Conservation (phyloP, 164 flowering plant genomes). For the Berberis vulgaris region DNA sequence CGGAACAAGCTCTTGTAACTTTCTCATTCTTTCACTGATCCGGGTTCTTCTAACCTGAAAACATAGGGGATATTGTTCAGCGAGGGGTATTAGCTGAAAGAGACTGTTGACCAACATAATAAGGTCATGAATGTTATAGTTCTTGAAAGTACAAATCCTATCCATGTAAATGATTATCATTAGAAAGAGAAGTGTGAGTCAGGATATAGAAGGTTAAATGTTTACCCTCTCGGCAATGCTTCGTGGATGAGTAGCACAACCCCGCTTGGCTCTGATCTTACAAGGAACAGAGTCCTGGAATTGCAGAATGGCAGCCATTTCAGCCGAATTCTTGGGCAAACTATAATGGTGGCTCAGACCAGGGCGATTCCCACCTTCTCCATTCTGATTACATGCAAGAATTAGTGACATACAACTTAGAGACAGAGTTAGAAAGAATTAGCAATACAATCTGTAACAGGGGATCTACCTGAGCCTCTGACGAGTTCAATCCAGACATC, state of each 20-base stretch:
- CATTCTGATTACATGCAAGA: slow-evolving; percentile 27
- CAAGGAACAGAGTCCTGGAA: slow-evolving; percentile 72
- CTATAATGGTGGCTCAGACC: slow-evolving; percentile 73
- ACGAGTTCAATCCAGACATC: slow-evolving; percentile 29
- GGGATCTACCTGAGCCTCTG: slow-evolving; percentile 15
- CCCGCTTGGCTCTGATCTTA: slow-evolving; percentile 74
- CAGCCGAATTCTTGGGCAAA: slow-evolving; percentile 52
- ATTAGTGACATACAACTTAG: background rate
- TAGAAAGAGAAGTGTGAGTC: no score
- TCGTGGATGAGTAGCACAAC: slow-evolving; percentile 92
- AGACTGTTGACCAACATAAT: background rate
- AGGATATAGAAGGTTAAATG: background rate
- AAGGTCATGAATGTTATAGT: background rate
- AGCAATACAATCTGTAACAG: background rate
- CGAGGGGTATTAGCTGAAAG: background rate
- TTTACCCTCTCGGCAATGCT: slow-evolving; percentile 97
- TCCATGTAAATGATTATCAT: no score
- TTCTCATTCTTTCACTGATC: slow-evolving; percentile 93
- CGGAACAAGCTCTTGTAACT: slow-evolving; percentile 91
- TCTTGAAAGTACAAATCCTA: no score
- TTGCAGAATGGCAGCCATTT: slow-evolving; percentile 49
- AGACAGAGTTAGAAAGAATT: background rate
- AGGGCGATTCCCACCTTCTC: slow-evolving; percentile 26
- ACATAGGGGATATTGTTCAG: background rate
- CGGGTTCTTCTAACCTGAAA: slow-evolving; percentile 82